Evolutionary conservation across 2,329 filamentous ascomycete genomes (phyloP), one percentile per base, ranked within the genome.

Genomic region (Samsoniella hepiali): DNA sequence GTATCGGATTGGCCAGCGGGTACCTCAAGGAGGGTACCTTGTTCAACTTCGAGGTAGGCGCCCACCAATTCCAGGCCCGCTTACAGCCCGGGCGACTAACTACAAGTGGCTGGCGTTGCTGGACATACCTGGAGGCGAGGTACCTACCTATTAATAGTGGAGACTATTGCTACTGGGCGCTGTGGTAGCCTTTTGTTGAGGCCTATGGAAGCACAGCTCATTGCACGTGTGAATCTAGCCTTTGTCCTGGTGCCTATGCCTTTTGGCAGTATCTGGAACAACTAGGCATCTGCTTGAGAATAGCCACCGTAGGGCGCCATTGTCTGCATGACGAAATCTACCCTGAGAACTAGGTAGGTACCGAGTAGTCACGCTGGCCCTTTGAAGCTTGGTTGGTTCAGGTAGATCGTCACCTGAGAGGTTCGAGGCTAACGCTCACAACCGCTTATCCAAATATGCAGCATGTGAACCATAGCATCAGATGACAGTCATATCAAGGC

Each of bases 171-270:
- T 27, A 13, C 15, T 5, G 32, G 15, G 31, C 2, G 29, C 49
- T 11, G 49, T 42, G 36, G 9, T 9, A 5, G 11, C 5, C 38
- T 45, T 45, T 45, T 34, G 9, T 36, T 38, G 31, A 47, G 58
- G 22, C 58, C 58, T 62, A 62, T 62, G 34, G 27, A 51, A 53
- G 42, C 38, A 27, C 47, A 54, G 50, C 31, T 45, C 40, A 47
- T 36, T 45, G 58, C 58, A 62, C 58, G 58, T 62, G 58, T 55
- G 47, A 44, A 27, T 34, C 36, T 59, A 34, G 49, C 17, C 38
- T 34, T 9, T 17, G 47, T 17, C 22, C 47, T 36, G 17, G 31
- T 27, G 22, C 10, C 3, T n/a, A 8, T 15, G 40, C 8, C 38
- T 44, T 40, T 38, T 11, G 51, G 27, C 22, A 22, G 22, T 22